Evolutionary conservation across 495 filamentous ascomycete genomes (phyloP).

Genomic region (Jackrogersella minutella): DNA sequence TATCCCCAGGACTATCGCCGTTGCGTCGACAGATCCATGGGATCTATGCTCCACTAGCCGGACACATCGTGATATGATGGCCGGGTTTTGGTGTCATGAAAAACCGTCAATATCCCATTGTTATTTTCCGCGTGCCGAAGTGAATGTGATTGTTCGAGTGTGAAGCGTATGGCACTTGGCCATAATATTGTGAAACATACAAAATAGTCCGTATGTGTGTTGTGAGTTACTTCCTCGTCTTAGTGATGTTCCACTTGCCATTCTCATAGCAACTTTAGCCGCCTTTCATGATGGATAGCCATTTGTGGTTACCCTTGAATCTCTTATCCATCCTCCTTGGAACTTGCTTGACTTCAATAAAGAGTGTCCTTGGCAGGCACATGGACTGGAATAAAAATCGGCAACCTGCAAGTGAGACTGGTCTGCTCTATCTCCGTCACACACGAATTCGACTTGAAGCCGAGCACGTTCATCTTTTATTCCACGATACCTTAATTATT

Average conservation of each 20-base stretch:
- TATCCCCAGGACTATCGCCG: neutral
- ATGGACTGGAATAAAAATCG: neutral
- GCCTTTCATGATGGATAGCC: neutral
- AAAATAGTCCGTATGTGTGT: too few relatives aligned
- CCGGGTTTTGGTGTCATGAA: neutral
- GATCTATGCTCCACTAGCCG: neutral
- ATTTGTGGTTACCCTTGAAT: slow-evolving; percentile 1
- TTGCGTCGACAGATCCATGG: neutral
- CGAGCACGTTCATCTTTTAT: too few relatives aligned
- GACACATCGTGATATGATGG: neutral
- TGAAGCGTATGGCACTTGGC: neutral
- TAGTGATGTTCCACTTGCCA: neutral
- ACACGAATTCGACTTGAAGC: neutral
- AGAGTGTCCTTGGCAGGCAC: slow-evolving; percentile 1
- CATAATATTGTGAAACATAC: neutral
- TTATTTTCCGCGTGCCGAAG: neutral
- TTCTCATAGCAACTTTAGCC: neutral
- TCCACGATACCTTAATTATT: neutral
- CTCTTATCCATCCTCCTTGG: neutral
- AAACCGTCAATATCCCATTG: neutral
- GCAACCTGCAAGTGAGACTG: neutral
- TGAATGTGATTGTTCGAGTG: neutral
- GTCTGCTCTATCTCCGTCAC: neutral
- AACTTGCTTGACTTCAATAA: neutral
- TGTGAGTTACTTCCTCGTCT: neutral